Evolutionary conservation across 352 stramenopile genomes (phyloP).

Genomic region (Phytophthora sansomeana): DNA sequence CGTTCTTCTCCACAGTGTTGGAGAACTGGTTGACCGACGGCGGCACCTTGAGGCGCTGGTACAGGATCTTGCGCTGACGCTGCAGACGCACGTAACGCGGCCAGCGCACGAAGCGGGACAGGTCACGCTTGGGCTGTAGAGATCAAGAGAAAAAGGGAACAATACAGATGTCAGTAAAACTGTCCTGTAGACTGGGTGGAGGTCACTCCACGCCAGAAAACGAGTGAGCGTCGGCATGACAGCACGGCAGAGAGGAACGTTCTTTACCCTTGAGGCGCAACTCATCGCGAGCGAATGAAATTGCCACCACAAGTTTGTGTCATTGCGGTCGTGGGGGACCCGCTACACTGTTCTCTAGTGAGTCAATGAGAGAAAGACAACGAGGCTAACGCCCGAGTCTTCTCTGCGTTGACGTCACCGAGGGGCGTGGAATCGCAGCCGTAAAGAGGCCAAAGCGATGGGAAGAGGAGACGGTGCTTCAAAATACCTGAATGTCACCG

Average conservation of each 20-base stretch:
- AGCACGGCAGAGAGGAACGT: constrained; percentile 43
- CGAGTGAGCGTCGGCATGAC: constrained; percentile 42
- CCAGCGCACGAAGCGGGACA: constrained; percentile 99
- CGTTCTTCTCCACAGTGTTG: constrained; percentile 98
- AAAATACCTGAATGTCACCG: constrained; percentile 95
- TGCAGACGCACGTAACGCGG: constrained; percentile 99
- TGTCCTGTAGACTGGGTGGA: constrained; percentile 12
- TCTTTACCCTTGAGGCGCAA: constrained; percentile 84
- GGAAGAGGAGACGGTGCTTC: constrained; percentile 28
- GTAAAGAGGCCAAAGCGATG: constrained; percentile 20
- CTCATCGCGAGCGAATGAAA: constrained; percentile 48
- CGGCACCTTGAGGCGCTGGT: constrained; percentile 99
- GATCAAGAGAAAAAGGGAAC: constrained; percentile 20
- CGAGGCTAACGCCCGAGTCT: not conserved
- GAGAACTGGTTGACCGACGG: constrained; percentile 99
- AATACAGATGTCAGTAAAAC: constrained; percentile 27
- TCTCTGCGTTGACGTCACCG: constrained; percentile 10
- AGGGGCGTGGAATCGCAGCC: constrained; percentile 38
- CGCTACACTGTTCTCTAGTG: constrained; percentile 73
- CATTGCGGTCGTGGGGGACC: constrained; percentile 92
- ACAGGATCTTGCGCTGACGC: constrained; percentile 98
- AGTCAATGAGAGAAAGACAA: constrained; percentile 3
- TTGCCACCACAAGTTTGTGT: constrained; percentile 92
- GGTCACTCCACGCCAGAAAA: constrained; percentile 21
- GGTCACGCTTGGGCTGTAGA: constrained; percentile 93